Conservation (phyloP, 2,329 filamentous ascomycete species). For the Clonostachys rhizophaga region DNA sequence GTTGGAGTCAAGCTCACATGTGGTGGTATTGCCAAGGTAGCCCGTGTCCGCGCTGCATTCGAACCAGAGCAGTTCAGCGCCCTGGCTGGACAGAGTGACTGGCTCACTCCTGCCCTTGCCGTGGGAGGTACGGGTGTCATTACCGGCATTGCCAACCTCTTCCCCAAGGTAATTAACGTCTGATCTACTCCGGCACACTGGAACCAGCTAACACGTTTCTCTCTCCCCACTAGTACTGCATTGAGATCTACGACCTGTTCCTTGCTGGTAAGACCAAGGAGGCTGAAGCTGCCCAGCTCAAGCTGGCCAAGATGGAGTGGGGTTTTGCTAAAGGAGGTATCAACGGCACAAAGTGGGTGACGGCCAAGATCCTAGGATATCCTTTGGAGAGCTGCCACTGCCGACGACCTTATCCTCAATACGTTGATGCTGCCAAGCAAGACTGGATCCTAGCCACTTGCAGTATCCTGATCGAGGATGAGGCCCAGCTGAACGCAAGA, state of each 20-base stretch:
- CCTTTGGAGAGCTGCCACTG: slow-evolving; percentile 44
- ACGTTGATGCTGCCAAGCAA: slow-evolving; percentile 23
- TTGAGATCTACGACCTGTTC: slow-evolving; percentile 43
- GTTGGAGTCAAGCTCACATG: slow-evolving; percentile 70
- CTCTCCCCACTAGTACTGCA: slow-evolving; percentile 21
- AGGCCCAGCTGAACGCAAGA: neutral
- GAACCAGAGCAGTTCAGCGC: slow-evolving; percentile 52
- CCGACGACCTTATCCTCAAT: slow-evolving; percentile 48
- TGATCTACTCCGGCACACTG: neutral
- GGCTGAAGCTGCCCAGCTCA: slow-evolving; percentile 42
- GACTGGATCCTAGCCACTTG: slow-evolving; percentile 18
- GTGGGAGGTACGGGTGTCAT: slow-evolving; percentile 57
- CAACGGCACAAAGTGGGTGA: slow-evolving; percentile 57
- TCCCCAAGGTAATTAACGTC: slow-evolving; percentile 44
- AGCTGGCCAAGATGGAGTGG: slow-evolving; percentile 47
- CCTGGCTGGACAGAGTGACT: slow-evolving; percentile 71
- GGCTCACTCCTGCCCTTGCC: slow-evolving; percentile 56
- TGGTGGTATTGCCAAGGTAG: slow-evolving; percentile 70
- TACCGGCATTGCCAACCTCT: slow-evolving; percentile 59
- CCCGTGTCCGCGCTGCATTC: slow-evolving; percentile 49
- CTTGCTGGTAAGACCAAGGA: slow-evolving; percentile 37
- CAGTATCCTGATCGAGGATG: slow-evolving; percentile 5
- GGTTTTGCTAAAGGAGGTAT: slow-evolving; percentile 55
- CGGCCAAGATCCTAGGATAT: slow-evolving; percentile 48
- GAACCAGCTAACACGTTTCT: neutral